These are phyloP conservation scores for Prunus campanulata DNA, from an alignment of 306 rosid species.

Conservation along the genomic window DNA sequence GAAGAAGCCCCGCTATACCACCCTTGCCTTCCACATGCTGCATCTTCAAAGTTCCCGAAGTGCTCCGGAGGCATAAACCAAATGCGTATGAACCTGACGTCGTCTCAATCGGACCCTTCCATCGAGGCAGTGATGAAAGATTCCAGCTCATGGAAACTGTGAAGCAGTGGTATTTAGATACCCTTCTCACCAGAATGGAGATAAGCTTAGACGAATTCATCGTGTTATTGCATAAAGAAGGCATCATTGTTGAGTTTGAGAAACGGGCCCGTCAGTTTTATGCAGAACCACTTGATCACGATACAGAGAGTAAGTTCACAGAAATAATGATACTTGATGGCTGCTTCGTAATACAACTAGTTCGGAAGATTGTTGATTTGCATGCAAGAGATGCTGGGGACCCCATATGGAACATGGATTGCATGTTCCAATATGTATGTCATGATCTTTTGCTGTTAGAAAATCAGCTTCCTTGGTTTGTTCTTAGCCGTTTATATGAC, in stretches of 20 bases:
- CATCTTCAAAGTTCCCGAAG: slow-evolving; percentile 22
- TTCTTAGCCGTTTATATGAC: slow-evolving; percentile 1
- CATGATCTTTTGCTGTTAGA: background rate
- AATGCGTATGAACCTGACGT: background rate
- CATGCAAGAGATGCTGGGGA: background rate
- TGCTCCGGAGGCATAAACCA: background rate
- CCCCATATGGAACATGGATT: slow-evolving; percentile 7
- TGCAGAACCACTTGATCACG: background rate
- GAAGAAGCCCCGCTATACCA: background rate
- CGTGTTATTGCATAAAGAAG: no score
- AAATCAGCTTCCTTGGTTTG: slow-evolving; percentile 35
- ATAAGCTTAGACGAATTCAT: background rate
- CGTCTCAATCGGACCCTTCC: slow-evolving; percentile 24
- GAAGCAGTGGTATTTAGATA: background rate
- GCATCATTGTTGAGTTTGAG: background rate
- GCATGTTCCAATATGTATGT: slow-evolving; percentile 2
- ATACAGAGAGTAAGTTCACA: background rate
- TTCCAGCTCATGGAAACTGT: background rate
- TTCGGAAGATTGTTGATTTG: background rate
- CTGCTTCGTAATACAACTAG: slow-evolving; percentile 30
- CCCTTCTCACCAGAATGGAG: background rate
- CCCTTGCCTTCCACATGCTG: background rate
- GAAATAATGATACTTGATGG: slow-evolving; percentile 32
- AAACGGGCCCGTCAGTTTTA: background rate
- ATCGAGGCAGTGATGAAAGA: background rate